These are phyloP conservation scores for Simmondsia chinensis DNA, from an alignment of 148 eudicot genomes.

Conservation along the genomic window DNA sequence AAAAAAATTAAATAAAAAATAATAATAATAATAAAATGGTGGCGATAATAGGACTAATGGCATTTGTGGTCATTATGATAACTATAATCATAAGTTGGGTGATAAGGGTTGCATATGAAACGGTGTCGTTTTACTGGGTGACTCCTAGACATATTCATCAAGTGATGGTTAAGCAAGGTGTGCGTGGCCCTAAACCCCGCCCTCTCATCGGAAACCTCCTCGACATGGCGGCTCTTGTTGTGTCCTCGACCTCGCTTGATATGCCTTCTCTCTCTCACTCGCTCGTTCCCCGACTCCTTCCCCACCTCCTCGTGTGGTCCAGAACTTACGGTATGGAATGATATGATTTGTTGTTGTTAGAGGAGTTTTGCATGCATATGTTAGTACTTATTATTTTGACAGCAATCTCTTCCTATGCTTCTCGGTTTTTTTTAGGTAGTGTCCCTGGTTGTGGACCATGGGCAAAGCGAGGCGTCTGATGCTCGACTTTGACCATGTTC, in stretches of 20 bases:
- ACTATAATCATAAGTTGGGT: slow-evolving; percentile 17
- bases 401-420: too few species aligned
- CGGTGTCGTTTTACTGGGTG: slow-evolving; percentile 53
- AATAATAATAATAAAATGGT: too few species aligned
- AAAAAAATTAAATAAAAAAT: too few species aligned
- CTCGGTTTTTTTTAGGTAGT: too few species aligned
- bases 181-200: slow-evolving; percentile 69
- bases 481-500: too few species aligned
- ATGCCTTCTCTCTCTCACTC: slow-evolving; percentile 49
- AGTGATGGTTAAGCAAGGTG: slow-evolving; percentile 65
- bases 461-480: too few species aligned
- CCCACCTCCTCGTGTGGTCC: slow-evolving; percentile 72
- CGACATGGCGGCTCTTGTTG: slow-evolving; percentile 49
- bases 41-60: slow-evolving; percentile 7
- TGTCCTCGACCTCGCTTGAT: slow-evolving; percentile 57
- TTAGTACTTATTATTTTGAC: too few species aligned
- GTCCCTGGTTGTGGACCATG: too few species aligned
- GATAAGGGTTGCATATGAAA: slow-evolving; percentile 27
- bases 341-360: too few species aligned
- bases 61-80: too few species aligned
- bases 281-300: slow-evolving; percentile 65
- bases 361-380: too few species aligned
- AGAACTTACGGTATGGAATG: slow-evolving; percentile 61
- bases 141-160: slow-evolving; percentile 62
- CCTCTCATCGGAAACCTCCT: slow-evolving; percentile 55